Evolutionary conservation across 2,329 filamentous ascomycete species (phyloP).

Genomic region (Trematosphaeria pertusa): DNA sequence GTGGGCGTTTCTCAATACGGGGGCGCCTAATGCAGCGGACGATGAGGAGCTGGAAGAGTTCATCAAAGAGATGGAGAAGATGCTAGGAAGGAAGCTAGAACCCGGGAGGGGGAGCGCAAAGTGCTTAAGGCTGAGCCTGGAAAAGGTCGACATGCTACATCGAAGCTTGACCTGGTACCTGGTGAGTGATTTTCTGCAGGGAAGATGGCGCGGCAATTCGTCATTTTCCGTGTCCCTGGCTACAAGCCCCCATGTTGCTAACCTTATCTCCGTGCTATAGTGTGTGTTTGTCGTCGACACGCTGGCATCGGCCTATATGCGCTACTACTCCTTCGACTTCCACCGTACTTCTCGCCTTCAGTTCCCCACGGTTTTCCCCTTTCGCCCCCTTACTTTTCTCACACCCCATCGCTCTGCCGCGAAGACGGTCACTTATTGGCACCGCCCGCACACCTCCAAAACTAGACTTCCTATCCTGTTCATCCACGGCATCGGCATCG

Average conservation of each 20-base stretch:
- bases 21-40: constrained; percentile 43
- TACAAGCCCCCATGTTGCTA: too few relatives aligned
- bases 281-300: constrained; percentile 59
- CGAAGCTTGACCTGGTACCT: constrained; percentile 67
- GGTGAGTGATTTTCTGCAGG: constrained; percentile 50
- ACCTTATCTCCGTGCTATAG: constrained; percentile 28
- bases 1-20: constrained; percentile 69
- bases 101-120: constrained; percentile 61
- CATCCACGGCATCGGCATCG: constrained; percentile 72
- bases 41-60: constrained; percentile 61
- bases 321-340: constrained; percentile 58
- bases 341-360: constrained; percentile 51
- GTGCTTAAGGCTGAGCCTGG: constrained; percentile 66
- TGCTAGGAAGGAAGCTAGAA: constrained; percentile 57
- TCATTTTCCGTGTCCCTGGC: too few relatives aligned
- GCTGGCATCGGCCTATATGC: constrained; percentile 45
- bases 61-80: constrained; percentile 56
- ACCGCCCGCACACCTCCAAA: constrained; percentile 64
- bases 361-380: constrained; percentile 62
- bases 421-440: constrained; percentile 64
- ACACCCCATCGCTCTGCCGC: constrained; percentile 55
- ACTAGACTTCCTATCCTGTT: constrained; percentile 66
- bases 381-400: constrained; percentile 59
- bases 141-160: constrained; percentile 64
- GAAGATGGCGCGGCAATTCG: too few relatives aligned